phyloP scores from a whole-genome alignment of 805 yeast genomes.

The Ogataea angusta region DNA sequence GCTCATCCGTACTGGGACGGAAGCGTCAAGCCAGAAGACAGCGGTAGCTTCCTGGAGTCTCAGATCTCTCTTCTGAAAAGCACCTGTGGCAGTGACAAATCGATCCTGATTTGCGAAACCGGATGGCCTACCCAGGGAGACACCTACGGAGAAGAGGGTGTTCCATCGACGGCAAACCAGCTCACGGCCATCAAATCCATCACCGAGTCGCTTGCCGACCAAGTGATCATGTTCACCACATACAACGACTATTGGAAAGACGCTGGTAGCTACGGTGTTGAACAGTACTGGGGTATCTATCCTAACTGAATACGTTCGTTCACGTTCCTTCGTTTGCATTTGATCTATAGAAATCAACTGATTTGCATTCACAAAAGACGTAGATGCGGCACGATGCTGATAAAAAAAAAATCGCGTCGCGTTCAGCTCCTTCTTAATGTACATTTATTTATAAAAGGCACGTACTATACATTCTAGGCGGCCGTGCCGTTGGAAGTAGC shows the following conservation, averaged over 20 bases:
- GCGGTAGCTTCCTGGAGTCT: conserved; percentile 50
- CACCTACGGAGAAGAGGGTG: conserved; percentile 45
- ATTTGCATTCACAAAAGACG: background rate
- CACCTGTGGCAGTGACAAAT: conserved; percentile 47
- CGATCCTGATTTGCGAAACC: conserved; percentile 55
- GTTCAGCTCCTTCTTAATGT: conserved; percentile 6
- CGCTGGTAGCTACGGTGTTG: conserved; percentile 55
- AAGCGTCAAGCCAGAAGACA: conserved; percentile 43
- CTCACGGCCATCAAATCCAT: conserved; percentile 49
- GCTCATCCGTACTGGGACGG: conserved; percentile 69
- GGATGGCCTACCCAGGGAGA: conserved; percentile 71
- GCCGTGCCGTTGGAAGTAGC: conserved; percentile 1
- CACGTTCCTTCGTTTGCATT: conserved; percentile 2
- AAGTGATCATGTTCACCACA: conserved; percentile 57
- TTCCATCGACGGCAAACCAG: conserved; percentile 55
- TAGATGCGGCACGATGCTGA: background rate
- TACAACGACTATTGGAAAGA: conserved; percentile 63
- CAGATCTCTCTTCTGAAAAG: conserved; percentile 45
- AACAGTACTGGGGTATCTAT: conserved; percentile 59
- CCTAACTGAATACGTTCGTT: conserved; percentile 5
- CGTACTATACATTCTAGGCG: conserved; percentile 2
- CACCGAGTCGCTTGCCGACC: conserved; percentile 42
- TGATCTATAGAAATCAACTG: conserved; percentile 5
- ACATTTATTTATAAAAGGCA: conserved; percentile 9
- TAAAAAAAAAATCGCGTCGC: conserved; percentile 2